Evolutionary conservation across 1,284 basidiomycete species (phyloP).

Genomic region (Phenoliferia sp.): DNA sequence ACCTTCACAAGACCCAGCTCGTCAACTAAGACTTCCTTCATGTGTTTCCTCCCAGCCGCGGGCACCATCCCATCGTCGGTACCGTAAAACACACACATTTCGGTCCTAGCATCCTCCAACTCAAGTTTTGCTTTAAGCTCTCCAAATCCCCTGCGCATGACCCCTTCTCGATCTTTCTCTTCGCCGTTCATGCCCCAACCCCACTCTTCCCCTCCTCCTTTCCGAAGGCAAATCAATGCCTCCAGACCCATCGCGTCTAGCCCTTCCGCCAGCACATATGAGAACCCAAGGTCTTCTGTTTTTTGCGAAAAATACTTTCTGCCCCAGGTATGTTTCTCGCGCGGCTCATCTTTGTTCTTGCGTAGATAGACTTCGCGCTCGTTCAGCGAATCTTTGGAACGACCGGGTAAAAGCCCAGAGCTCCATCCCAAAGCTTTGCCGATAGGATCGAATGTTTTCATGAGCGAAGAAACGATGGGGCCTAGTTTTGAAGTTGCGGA

Average conservation of each 20-base stretch:
- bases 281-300: slow-evolving; percentile 10
- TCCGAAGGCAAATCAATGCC: slow-evolving; percentile 18
- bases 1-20: not conserved
- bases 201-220: slow-evolving; percentile 15
- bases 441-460: not conserved
- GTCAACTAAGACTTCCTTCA: not conserved
- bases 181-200: slow-evolving; percentile 4
- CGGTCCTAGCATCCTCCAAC: not conserved
- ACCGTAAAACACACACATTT: not conserved
- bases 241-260: slow-evolving; percentile 20
- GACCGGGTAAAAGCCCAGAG: not conserved
- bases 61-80: not conserved
- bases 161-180: not conserved
- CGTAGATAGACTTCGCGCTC: not conserved
- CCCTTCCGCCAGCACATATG: slow-evolving; percentile 4
- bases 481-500: not conserved
- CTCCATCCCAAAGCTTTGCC: not conserved
- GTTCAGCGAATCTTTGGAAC: not conserved
- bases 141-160: not conserved
- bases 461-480: not conserved
- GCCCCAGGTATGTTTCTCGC: not conserved
- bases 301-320: not conserved
- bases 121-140: not conserved
- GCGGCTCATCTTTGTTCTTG: not conserved
- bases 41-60: not conserved